phyloP scores from a whole-genome alignment of 192 early-diverging fungal genomes.

The Haplosporangium gracile region DNA sequence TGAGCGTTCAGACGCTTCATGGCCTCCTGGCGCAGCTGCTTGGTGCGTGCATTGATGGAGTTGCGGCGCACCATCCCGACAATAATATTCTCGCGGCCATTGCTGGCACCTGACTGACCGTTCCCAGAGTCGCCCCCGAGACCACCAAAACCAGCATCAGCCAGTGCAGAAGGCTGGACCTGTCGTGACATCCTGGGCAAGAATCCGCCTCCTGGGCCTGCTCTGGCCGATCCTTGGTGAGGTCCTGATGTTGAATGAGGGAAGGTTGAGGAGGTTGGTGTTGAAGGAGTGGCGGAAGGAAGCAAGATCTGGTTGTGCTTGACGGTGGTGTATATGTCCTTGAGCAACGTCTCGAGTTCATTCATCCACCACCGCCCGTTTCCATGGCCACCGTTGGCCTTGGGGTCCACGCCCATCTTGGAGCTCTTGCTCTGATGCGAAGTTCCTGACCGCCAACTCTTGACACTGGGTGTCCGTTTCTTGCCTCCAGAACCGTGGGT shows the following conservation, averaged over 20 bases:
- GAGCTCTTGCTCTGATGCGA: conserved; percentile 18
- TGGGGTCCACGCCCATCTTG: conserved; percentile 24
- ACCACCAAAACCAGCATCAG: conserved; percentile 6
- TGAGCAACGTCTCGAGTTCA: conserved; percentile 66
- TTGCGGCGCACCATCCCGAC: conserved; percentile 25
- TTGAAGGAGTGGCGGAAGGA: conserved; percentile 16
- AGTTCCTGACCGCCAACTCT: conserved; percentile 40
- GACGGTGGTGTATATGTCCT: conserved; percentile 71
- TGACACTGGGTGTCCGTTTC: conserved; percentile 31
- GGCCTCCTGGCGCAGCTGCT: conserved; percentile 32
- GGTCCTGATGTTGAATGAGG: not conserved
- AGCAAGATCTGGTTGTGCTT: conserved; percentile 70
- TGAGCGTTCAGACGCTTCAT: conserved; percentile 26
- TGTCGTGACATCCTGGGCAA: conserved; percentile 26
- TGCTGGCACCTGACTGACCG: not conserved
- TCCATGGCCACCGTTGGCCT: conserved; percentile 28
- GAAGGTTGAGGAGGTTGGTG: conserved; percentile 9
- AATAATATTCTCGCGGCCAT: not conserved
- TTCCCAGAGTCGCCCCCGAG: conserved; percentile 15
- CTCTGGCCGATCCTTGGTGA: not conserved
- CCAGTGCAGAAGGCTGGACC: conserved; percentile 12
- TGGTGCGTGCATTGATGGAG: conserved; percentile 29
- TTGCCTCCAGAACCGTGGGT: conserved; percentile 11
- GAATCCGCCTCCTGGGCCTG: conserved; percentile 9
- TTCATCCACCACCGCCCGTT: conserved; percentile 61